Evolutionary conservation across 2,329 filamentous ascomycete species (phyloP), one percentile per base, ranked within the genome.

Genomic region (Trichoderma sp.): DNA sequence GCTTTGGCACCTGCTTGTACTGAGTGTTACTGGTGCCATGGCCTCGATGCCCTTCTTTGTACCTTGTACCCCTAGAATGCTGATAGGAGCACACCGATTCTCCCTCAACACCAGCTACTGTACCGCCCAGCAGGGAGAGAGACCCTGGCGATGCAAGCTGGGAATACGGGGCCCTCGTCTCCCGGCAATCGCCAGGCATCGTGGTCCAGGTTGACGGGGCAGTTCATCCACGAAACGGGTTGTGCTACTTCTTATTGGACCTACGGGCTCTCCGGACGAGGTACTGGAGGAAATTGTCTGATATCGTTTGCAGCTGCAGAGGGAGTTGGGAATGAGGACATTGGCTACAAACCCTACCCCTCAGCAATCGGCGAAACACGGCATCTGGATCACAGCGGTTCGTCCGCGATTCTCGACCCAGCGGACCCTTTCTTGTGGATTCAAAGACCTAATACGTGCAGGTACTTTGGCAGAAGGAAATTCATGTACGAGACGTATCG

Each of bases 81-180:
- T 45, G 38, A 64, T 53, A 72, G 69, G 38, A 72, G n/a, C 56
- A 64, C n/a, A 21, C 41, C 69, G 29, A 35, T 45, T 24, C 27
- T 62, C 56, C 59, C 41, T 45, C 69, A 50, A 27, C 27, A 63
- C 68, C 68, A 33, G 68, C 56, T 72, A 18, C 41, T 8, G 35
- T 41, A 21, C 69, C 24, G 21, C 27, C 69, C 59, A 62, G 29
- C 59, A 72, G 60, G 41, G 69, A 41, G 29, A 63, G 38, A 56
- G 41, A 63, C 60, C 69, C 69, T 21, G 60, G 60, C 18, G 69
- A 72, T 72, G 69, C 27, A 41, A 72, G 60, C 69, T 64, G 69
- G 69, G 69, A 64, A 29, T 64, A 56, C 27, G 56, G 60, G 38
- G 24, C 21, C 21, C 60, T 72, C 60, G 69, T 50, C 60, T 64